Evolutionary conservation across 179 eudicot genomes (phyloP).

Genomic region (Carnegiea gigantea): DNA sequence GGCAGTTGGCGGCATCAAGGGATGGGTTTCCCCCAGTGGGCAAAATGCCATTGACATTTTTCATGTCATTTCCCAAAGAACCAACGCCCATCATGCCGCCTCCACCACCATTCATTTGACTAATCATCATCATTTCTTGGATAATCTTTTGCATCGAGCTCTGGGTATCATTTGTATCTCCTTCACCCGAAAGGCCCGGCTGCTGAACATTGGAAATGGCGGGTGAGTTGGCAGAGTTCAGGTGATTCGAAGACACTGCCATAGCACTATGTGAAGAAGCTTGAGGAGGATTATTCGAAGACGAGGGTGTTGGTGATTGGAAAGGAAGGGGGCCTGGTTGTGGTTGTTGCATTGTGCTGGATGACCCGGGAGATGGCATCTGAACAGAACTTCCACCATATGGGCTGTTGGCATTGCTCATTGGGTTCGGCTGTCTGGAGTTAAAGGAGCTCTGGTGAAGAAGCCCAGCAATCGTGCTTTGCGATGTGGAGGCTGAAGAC

Average conservation of each 20-base stretch:
- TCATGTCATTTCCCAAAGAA: constrained; percentile 49
- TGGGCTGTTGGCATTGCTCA: constrained; percentile 46
- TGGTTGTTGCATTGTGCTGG: constrained; percentile 42
- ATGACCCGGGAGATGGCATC: constrained; percentile 60
- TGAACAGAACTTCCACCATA: constrained; percentile 51
- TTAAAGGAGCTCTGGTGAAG: constrained; percentile 82
- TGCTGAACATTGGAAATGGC: constrained; percentile 49
- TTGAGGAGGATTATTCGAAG: constrained; percentile 61
- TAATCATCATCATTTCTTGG: constrained; percentile 71
- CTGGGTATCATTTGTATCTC: constrained; percentile 59
- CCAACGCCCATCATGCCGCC: constrained; percentile 49
- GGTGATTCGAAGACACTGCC: constrained; percentile 34
- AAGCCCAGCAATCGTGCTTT: constrained; percentile 58
- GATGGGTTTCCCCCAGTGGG: constrained; percentile 31
- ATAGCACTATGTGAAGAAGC: constrained; percentile 41
- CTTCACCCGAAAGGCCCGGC: constrained; percentile 44
- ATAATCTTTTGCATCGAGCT: constrained; percentile 82
- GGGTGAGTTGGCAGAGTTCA: constrained; percentile 49
- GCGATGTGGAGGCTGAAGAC: constrained; percentile 46
- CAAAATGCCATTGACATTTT: constrained; percentile 53
- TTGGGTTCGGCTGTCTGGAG: constrained; percentile 54
- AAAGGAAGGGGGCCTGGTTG: constrained; percentile 52
- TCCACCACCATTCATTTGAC: constrained; percentile 47
- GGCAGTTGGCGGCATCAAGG: constrained; percentile 36
- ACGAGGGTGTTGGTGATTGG: constrained; percentile 63